A percentile compares a stretch with the other conserved stretches of the same genome.
These are phyloP conservation scores for Malassezia caprae DNA, from an alignment of 1,284 basidiomycete genomes.

Conservation along the genomic window DNA sequence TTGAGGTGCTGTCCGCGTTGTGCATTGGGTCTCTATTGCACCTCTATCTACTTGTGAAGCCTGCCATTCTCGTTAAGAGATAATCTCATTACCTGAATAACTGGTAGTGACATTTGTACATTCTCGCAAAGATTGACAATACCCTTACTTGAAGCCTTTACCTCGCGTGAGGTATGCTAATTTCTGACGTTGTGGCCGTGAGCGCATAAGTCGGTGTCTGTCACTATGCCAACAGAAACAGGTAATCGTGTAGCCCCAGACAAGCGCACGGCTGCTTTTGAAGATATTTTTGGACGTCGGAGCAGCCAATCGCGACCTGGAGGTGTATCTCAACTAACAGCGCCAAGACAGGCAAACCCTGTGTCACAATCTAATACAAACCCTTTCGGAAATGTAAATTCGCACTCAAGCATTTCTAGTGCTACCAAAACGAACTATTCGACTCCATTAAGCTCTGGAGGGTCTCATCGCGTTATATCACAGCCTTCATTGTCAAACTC, in stretches of 20 bases:
- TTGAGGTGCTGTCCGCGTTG: neutral
- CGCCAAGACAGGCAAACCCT: neutral
- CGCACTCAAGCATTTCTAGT: neutral
- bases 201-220: neutral
- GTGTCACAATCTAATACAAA: neutral
- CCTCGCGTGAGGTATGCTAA: neutral
- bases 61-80: neutral
- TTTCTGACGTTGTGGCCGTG: neutral
- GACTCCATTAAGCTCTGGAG: neutral
- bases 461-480: neutral
- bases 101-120: neutral
- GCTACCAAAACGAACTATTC: neutral
- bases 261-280: constrained; percentile 15
- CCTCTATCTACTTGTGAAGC: neutral
- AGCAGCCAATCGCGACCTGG: neutral
- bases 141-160: neutral
- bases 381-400: neutral
- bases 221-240: neutral
- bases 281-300: constrained; percentile 11
- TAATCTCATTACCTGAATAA: neutral
- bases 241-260: neutral
- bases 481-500: neutral
- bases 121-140: neutral
- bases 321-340: neutral
- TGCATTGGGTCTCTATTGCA: neutral